A percentile compares a stretch with the other conserved stretches of the same genome.
phyloP scores from a whole-genome alignment of 192 early-diverging fungal species.

The Entomortierella lignicola region DNA sequence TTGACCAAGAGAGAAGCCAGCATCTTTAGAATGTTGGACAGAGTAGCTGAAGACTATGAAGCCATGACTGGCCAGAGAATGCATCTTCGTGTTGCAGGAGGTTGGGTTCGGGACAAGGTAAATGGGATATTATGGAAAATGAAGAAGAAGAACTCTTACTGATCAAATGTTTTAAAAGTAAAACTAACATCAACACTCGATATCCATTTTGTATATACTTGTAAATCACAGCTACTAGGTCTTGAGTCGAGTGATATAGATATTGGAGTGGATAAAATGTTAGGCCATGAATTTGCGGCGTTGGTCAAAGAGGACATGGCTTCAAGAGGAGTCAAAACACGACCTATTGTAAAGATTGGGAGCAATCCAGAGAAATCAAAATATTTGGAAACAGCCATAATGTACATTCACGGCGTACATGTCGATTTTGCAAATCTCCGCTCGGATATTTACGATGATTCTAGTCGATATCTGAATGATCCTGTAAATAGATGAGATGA shows the following conservation, averaged over 20 bases:
- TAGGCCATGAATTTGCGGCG: conserved; percentile 89
- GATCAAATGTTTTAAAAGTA: too few species aligned
- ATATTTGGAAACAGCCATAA: conserved; percentile 96
- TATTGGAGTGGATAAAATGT: conserved; percentile 92
- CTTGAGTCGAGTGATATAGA: conserved; percentile 90
- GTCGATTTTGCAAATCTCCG: conserved; percentile 97
- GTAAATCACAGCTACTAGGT: conserved; percentile 83
- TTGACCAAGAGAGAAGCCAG: conserved; percentile 71
- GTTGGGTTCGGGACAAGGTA: conserved; percentile 98
- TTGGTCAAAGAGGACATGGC: conserved; percentile 72
- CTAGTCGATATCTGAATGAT: conserved; percentile 76
- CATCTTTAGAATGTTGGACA: conserved; percentile 74
- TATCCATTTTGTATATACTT: too few species aligned
- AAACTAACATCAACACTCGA: too few species aligned
- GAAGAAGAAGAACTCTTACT: neutral
- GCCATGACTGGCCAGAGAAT: conserved; percentile 60
- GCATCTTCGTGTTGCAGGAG: conserved; percentile 91
- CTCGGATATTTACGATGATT: conserved; percentile 85
- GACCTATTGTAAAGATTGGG: conserved; percentile 83
- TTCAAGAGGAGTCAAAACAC: conserved; percentile 25
- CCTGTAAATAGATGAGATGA: conserved; percentile 53
- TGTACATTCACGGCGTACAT: conserved; percentile 74
- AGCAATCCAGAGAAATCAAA: conserved; percentile 94
- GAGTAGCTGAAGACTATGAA: conserved; percentile 63
- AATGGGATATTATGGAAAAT: conserved; percentile 18